Evolutionary conservation across 2,329 filamentous ascomycete genomes (phyloP), one percentile per base, ranked within the genome.

Genomic region (Ophiocordyceps polyrhachis-furcata): DNA sequence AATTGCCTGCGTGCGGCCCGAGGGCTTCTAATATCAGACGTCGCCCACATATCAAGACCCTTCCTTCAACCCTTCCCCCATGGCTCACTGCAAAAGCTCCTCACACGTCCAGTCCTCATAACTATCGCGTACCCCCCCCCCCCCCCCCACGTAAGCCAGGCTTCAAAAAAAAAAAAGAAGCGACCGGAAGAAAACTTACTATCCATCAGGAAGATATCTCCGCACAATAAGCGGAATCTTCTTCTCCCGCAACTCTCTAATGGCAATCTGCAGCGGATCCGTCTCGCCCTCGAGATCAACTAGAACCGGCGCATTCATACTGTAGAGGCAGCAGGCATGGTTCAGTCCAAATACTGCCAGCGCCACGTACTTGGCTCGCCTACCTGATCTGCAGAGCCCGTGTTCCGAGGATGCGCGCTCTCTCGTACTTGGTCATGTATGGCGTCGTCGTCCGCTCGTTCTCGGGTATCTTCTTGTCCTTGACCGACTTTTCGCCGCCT

Each of bases 41-140:
- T 23, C 21, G 21, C 21, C 21, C 21, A 23, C 21, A 23, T 3
- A 23, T 23, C 21, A 23, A 23, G 6, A 23, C 4, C 21, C 21
- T 6, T 23, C 6, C 21, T 4, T 4, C 3, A 23, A 23, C 21
- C 21, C 21, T 23, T 23, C 21, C 21, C 21, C 21, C 21, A 23
- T 3, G 21, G 21, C 55, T 60, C 62, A 77, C 62, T 76, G 73
- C 45, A 94, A 73, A 51, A 96, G 71, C 65, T 98, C 91, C 66
- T 96, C 91, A 66, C 88, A 95, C 32, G 88, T 93, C 91, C 91
- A 98, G 63, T 98, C 91, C 73, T 98, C 91, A 64, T 96, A 96
- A 68, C 83, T 89, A 52, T n/a, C 17, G 13, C 21, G 21, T 23
- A 35, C 17, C n/a, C n/a, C n/a, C n/a, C n/a, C n/a, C n/a, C n/a